These are phyloP conservation scores for Rhexocercosporidium sp. DNA, from an alignment of 2,329 filamentous ascomycete species.

Conservation along the genomic window DNA sequence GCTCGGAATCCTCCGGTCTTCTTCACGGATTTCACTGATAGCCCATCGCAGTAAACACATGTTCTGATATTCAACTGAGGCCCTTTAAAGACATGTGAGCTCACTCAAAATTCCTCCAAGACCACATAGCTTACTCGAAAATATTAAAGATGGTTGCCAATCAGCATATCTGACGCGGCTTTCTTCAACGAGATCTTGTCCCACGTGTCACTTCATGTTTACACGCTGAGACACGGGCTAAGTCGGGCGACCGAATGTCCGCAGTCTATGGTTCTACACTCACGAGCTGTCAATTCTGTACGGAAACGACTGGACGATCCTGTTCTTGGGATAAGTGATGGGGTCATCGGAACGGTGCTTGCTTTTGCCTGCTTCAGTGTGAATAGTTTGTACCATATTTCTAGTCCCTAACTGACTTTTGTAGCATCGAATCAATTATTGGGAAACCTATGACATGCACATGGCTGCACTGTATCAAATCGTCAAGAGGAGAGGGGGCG, in stretches of 20 bases:
- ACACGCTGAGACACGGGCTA: not conserved
- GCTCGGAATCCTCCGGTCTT: not conserved
- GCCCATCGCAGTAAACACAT: not conserved
- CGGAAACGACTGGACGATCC: constrained; percentile 13
- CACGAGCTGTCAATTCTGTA: constrained; percentile 12
- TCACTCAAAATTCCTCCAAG: no score
- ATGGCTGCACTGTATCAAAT: constrained; percentile 1
- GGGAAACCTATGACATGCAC: constrained; percentile 5
- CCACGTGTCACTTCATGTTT: not conserved
- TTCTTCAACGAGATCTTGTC: constrained; percentile 17
- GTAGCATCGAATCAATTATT: not conserved
- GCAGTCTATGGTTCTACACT: constrained; percentile 17
- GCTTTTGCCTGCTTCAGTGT: constrained; percentile 21
- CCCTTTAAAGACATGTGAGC: constrained; percentile 16
- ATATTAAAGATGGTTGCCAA: not conserved
- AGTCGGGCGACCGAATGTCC: not conserved
- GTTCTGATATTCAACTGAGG: not conserved
- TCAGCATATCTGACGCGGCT: constrained; percentile 10
- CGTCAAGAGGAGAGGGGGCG: not conserved
- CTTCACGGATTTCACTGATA: not conserved
- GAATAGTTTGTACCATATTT: not conserved
- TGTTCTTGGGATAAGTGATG: constrained; percentile 15
- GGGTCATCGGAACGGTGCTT: constrained; percentile 15
- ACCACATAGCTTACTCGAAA: not conserved
- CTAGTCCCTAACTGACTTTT: no score